Conservation (phyloP, 768 basidiomycete species). For the Lepiota brunneoincarnata region DNA sequence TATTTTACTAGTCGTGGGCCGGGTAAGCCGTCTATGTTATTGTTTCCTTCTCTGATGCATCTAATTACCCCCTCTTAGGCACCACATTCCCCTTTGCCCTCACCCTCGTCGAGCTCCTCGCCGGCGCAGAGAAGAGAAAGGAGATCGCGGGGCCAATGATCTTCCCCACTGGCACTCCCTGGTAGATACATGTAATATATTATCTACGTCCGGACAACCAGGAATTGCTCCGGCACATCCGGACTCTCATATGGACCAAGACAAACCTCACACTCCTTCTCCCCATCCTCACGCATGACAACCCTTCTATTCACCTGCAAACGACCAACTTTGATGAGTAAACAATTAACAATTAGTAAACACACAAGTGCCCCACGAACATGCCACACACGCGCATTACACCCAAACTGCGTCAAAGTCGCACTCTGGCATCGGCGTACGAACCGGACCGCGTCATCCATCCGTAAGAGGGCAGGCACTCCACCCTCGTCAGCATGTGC, state of each 20-base stretch:
- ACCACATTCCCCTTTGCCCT: slow-evolving; percentile 78
- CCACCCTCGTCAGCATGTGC: slow-evolving; percentile 20
- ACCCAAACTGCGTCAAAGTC: slow-evolving; percentile 60
- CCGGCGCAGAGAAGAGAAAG: slow-evolving; percentile 57
- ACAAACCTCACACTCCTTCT: slow-evolving; percentile 29
- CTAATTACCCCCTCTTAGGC: slow-evolving; percentile 35
- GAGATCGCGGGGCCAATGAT: slow-evolving; percentile 69
- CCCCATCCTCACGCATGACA: slow-evolving; percentile 33
- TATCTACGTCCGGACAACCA: slow-evolving; percentile 55
- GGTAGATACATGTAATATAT: slow-evolving; percentile 13
- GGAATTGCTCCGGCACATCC: slow-evolving; percentile 70
- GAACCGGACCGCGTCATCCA: slow-evolving; percentile 40
- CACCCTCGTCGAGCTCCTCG: slow-evolving; percentile 69
- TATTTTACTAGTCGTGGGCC: slow-evolving; percentile 60
- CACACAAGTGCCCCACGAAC: slow-evolving; percentile 31
- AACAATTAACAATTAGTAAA: slow-evolving; percentile 1
- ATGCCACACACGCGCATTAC: slow-evolving; percentile 69
- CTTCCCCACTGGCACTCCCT: slow-evolving; percentile 57
- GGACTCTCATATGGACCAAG: slow-evolving; percentile 58
- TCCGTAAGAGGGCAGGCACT: slow-evolving; percentile 25
- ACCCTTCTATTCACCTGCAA: slow-evolving; percentile 46
- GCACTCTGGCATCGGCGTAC: slow-evolving; percentile 43
- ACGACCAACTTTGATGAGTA: not conserved
- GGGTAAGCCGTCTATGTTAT: slow-evolving; percentile 32
- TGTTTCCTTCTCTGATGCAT: slow-evolving; percentile 13